Evolutionary conservation across 163 green algal species (phyloP), one percentile per base, ranked within the genome.

Genomic region (Chlamydomonas reinhardtii): DNA sequence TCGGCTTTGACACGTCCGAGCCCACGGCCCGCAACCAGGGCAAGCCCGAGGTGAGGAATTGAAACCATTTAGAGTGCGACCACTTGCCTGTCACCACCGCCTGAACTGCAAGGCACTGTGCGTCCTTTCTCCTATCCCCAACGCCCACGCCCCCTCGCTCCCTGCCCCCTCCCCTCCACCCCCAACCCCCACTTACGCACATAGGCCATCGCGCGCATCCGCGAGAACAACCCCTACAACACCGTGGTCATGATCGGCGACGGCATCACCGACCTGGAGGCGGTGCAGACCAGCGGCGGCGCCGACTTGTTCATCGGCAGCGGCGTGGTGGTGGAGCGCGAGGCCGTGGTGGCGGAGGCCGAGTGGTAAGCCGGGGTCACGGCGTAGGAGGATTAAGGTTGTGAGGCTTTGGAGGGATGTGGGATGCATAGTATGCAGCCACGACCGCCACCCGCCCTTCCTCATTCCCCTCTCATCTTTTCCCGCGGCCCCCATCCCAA

Each of bases 181-280:
- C 48, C 5, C 9, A 17, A 17, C 48, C 6, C 9, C 6, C 48
- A 17, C 48, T 16, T 11, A 54, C 43, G 11, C 43, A 54, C 43
- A 54, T 27, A 84, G 37, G 93, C 94, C 73, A 97, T 97, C 74
- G 88, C 88, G 2, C 76, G 86, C 35, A 94, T 97, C 71, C 89
- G 94, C 19, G 56, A 92, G 43, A 74, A 89, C 32, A 91, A 95
- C 88, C 94, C 94, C 3, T 96, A 97, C 89, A 94, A 95, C 76
- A 95, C 85, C 27, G 83, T 97, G 34, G 91, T 96, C 74, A 97
- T 97, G 94, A 91, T 97, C 17, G 94, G 94, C 35, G 93, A 96
- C 76, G 94, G 94, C 76, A 95, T 97, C 87, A 97, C 94, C 0
- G 94, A 97, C 78, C 84, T 96, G 61, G 94, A 96, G 88, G 94